These are phyloP conservation scores for Elsinoe necatrix DNA, from an alignment of 2,329 filamentous ascomycete species.

Conservation along the genomic window DNA sequence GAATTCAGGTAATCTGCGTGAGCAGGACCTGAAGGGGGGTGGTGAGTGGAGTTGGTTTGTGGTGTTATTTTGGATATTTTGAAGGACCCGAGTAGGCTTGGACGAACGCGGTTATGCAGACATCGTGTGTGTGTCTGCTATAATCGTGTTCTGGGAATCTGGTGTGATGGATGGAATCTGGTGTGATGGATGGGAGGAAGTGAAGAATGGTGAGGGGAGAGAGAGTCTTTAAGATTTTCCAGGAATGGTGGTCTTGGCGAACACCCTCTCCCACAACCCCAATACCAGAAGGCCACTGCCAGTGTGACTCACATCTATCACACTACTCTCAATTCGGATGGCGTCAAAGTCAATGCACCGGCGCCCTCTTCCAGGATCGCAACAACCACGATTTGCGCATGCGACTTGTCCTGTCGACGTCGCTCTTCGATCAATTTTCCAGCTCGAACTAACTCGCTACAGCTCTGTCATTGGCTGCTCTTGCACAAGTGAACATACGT, in stretches of 20 bases:
- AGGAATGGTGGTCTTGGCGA: neutral
- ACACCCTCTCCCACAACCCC: neutral
- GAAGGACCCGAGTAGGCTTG: neutral
- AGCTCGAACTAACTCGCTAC: too few species aligned
- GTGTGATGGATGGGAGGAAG: neutral
- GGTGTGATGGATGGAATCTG: neutral
- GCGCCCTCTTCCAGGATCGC: too few species aligned
- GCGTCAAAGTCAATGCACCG: too few species aligned
- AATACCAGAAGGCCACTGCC: too few species aligned
- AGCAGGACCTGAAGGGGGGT: conserved; percentile 14
- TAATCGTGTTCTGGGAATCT: neutral
- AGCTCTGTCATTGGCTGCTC: too few species aligned
- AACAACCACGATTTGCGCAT: too few species aligned
- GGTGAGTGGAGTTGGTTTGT: conserved; percentile 7
- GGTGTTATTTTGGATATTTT: conserved; percentile 9
- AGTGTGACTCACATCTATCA: too few species aligned
- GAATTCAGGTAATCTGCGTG: conserved; percentile 48
- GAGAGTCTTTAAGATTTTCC: neutral
- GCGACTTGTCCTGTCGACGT: too few species aligned
- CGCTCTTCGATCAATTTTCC: too few species aligned
- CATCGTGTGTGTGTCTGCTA: conserved; percentile 7
- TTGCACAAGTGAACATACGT: too few species aligned
- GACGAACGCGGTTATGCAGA: conserved; percentile 6
- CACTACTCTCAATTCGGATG: too few species aligned
- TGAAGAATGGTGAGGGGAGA: neutral